Evolutionary conservation across 2,329 filamentous ascomycete species (phyloP).

Genomic region (Cladosporium sp.): DNA sequence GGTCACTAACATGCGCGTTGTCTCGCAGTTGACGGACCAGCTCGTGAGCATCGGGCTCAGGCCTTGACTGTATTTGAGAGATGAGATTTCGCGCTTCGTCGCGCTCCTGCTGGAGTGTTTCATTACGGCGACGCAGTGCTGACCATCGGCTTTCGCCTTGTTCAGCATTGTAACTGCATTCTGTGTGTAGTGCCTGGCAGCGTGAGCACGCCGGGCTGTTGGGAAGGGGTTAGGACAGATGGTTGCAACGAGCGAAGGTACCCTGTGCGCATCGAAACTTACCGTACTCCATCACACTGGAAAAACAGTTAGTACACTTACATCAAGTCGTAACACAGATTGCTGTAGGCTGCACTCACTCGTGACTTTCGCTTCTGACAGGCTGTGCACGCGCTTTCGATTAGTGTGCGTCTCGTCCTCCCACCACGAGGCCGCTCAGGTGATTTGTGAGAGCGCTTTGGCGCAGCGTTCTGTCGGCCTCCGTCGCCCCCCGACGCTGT

Average conservation of each 20-base stretch:
- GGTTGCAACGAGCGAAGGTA: not conserved
- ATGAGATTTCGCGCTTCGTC: slow-evolving; percentile 33
- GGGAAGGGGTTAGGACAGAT: not conserved
- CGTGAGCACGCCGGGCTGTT: slow-evolving; percentile 33
- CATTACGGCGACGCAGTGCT: slow-evolving; percentile 34
- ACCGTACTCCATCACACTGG: slow-evolving; percentile 32
- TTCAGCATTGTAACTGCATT: slow-evolving; percentile 36
- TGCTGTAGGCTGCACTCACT: slow-evolving; percentile 19
- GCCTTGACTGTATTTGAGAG: slow-evolving; percentile 28
- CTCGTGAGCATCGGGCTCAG: slow-evolving; percentile 32
- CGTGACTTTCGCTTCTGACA: slow-evolving; percentile 28
- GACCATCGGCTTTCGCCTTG: slow-evolving; percentile 38
- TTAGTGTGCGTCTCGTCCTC: slow-evolving; percentile 27
- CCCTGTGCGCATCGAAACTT: slow-evolving; percentile 10
- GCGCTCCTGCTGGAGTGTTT: slow-evolving; percentile 33
- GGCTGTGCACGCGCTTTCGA: slow-evolving; percentile 29
- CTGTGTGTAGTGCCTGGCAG: slow-evolving; percentile 33
- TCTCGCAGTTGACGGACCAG: slow-evolving; percentile 33
- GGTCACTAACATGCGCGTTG: slow-evolving; percentile 25
- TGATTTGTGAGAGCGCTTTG: slow-evolving; percentile 11
- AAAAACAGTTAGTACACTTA: slow-evolving; percentile 18
- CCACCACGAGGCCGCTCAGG: slow-evolving; percentile 10
- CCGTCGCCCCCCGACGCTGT: not conserved
- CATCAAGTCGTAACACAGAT: not conserved
- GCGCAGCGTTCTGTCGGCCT: not conserved